These are phyloP conservation scores for Mrakiaceae sp. DNA, from an alignment of 1,284 basidiomycete genomes.

Conservation along the genomic window DNA sequence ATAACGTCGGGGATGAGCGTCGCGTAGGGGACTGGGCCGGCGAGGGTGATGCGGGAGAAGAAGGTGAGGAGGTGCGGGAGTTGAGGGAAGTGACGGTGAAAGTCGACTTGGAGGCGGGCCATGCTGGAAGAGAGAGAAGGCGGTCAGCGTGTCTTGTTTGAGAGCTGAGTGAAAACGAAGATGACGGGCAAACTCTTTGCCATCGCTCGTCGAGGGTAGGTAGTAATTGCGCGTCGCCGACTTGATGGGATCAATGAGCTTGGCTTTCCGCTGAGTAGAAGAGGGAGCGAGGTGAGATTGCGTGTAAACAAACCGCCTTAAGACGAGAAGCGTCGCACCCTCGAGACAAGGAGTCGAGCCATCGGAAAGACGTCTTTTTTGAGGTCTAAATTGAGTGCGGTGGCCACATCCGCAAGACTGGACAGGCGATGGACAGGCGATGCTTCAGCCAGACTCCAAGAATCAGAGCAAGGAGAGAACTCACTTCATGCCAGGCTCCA, in stretches of 20 bases:
- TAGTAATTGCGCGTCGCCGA: constrained; percentile 11
- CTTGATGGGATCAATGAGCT: constrained; percentile 11
- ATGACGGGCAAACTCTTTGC: constrained; percentile 5
- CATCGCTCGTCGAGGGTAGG: constrained; percentile 7
- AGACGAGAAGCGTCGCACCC: neutral
- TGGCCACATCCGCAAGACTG: constrained; percentile 12
- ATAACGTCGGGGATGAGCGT: neutral
- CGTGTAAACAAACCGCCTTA: neutral
- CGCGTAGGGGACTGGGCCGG: constrained; percentile 4
- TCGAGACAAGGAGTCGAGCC: constrained; percentile 11
- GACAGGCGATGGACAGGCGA: neutral
- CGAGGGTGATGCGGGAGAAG: neutral
- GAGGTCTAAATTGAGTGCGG: constrained; percentile 11
- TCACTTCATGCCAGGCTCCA: constrained; percentile 7
- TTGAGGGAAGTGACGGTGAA: constrained; percentile 6
- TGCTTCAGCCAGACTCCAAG: neutral
- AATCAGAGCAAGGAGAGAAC: neutral
- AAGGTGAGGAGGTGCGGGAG: constrained; percentile 8
- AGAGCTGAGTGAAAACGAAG: neutral
- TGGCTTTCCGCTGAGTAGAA: constrained; percentile 2
- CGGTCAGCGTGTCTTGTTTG: neutral
- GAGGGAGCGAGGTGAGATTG: neutral
- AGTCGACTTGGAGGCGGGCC: neutral
- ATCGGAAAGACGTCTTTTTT: constrained; percentile 11
- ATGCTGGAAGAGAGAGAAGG: neutral